These are phyloP conservation scores for Apiotrichum montevideense DNA, from an alignment of 1,284 basidiomycete genomes.

Conservation along the genomic window DNA sequence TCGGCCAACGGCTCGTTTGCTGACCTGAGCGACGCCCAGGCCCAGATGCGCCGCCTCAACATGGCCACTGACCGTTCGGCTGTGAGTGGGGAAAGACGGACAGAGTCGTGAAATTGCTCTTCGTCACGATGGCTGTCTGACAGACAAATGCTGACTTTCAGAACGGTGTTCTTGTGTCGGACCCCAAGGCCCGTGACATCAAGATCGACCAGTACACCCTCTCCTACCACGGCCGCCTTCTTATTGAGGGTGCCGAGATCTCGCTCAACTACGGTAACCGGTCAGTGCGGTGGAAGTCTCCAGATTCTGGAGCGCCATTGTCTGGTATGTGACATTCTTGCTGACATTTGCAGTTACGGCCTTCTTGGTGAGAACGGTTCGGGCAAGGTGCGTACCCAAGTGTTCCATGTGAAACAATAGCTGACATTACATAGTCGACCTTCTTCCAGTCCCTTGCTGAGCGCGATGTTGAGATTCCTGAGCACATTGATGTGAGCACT, in stretches of 20 bases:
- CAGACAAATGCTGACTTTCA: conserved; percentile 7
- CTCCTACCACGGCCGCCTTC: conserved; percentile 91
- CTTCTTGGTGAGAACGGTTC: conserved; percentile 95
- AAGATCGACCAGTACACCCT: conserved; percentile 95
- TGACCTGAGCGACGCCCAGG: conserved; percentile 47
- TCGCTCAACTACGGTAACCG: conserved; percentile 95
- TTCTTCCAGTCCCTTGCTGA: conserved; percentile 64
- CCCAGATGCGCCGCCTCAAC: conserved; percentile 75
- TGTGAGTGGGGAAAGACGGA: conserved; percentile 19
- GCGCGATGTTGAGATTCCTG: conserved; percentile 88
- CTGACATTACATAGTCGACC: conserved; percentile 43
- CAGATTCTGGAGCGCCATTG: background rate
- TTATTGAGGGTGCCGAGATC: conserved; percentile 84
- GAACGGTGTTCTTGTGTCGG: conserved; percentile 86
- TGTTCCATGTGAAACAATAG: background rate
- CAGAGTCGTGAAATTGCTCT: too few species aligned
- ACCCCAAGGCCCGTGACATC: conserved; percentile 87
- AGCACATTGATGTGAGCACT: conserved; percentile 69
- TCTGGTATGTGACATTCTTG: background rate
- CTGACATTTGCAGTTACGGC: conserved; percentile 57
- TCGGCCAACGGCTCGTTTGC: conserved; percentile 69
- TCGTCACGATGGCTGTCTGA: too few species aligned
- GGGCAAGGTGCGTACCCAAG: conserved; percentile 56
- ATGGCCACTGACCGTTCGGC: conserved; percentile 78
- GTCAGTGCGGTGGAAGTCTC: conserved; percentile 39